Conservation (phyloP, 1,284 basidiomycete genomes). For the Mycosarcoma maydis region DNA sequence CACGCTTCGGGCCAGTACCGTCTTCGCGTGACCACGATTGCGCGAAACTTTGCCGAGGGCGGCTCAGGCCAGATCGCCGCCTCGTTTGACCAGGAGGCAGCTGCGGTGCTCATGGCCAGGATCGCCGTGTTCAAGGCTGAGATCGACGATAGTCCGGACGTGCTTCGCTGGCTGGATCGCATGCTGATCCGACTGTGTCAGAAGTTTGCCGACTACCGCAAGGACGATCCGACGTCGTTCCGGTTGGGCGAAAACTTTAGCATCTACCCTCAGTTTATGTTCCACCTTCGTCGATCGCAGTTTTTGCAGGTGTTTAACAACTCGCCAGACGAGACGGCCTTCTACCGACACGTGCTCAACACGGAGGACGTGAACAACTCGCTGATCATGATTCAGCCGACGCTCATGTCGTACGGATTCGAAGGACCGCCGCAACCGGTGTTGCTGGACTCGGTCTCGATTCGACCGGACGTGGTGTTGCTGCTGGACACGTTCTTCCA, state of each 20-base stretch:
- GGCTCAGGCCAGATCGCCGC: slow-evolving; percentile 91
- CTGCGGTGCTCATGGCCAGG: slow-evolving; percentile 97
- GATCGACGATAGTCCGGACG: slow-evolving; percentile 97
- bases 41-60: slow-evolving; percentile 95
- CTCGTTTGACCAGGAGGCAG: slow-evolving; percentile 97
- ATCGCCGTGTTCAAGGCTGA: slow-evolving; percentile 99
- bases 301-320: slow-evolving; percentile 99
- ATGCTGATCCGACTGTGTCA: slow-evolving; percentile 99
- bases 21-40: slow-evolving; percentile 93
- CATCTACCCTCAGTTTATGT: slow-evolving; percentile 99
- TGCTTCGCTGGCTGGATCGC: slow-evolving; percentile 94
- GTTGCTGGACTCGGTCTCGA: slow-evolving; percentile 94
- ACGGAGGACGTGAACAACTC: slow-evolving; percentile 99
- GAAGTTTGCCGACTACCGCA: slow-evolving; percentile 98
- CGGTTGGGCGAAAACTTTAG: slow-evolving; percentile 93
- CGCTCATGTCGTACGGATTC: slow-evolving; percentile 97
- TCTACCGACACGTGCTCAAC: slow-evolving; percentile 96
- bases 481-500: slow-evolving; percentile 99
- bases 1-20: slow-evolving; percentile 94
- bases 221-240: slow-evolving; percentile 96
- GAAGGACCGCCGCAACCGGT: slow-evolving; percentile 90
- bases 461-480: slow-evolving; percentile 94
- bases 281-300: slow-evolving; percentile 95
- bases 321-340: slow-evolving; percentile 98
- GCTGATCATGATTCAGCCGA: slow-evolving; percentile 99